Evolutionary conservation across 495 filamentous ascomycete species (phyloP).

Genomic region (Trichoderma orchidacearum): DNA sequence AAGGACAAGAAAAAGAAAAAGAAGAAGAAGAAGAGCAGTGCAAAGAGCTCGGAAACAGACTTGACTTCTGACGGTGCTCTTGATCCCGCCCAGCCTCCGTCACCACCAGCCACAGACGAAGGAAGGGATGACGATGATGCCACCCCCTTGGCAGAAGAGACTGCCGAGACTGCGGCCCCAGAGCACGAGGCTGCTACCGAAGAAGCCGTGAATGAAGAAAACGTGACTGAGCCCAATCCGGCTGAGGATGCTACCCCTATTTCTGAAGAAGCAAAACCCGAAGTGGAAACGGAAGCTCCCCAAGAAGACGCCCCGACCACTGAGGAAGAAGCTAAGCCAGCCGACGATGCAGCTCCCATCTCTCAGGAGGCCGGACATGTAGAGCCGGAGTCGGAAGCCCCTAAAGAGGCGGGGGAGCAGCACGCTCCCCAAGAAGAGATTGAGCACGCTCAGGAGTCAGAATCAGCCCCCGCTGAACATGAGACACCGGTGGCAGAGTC

Average conservation of each 20-base stretch:
- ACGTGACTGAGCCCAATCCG: not conserved
- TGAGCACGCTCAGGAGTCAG: not conserved
- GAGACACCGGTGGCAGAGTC: not conserved
- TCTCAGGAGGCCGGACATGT: not conserved
- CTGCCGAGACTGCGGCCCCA: not conserved
- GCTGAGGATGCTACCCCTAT: not conserved
- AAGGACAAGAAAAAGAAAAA: not conserved
- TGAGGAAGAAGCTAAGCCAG: not conserved
- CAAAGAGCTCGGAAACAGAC: conserved; percentile 2
- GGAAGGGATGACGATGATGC: not conserved
- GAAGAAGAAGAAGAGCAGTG: conserved; percentile 5
- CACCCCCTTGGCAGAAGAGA: not conserved
- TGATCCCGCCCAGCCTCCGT: not conserved
- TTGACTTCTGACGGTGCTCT: not conserved
- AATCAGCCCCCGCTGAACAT: not conserved
- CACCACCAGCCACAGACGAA: not conserved
- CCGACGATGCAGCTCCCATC: not conserved
- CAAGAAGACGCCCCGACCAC: not conserved
- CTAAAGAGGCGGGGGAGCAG: not conserved
- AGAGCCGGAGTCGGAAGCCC: not conserved
- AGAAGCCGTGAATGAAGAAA: not conserved
- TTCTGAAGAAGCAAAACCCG: not conserved
- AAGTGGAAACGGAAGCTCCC: not conserved
- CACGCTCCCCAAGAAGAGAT: not conserved
- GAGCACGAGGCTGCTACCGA: not conserved